Conservation (phyloP, 371 early-diverging fungal species). For the Mortierella sp. region DNA sequence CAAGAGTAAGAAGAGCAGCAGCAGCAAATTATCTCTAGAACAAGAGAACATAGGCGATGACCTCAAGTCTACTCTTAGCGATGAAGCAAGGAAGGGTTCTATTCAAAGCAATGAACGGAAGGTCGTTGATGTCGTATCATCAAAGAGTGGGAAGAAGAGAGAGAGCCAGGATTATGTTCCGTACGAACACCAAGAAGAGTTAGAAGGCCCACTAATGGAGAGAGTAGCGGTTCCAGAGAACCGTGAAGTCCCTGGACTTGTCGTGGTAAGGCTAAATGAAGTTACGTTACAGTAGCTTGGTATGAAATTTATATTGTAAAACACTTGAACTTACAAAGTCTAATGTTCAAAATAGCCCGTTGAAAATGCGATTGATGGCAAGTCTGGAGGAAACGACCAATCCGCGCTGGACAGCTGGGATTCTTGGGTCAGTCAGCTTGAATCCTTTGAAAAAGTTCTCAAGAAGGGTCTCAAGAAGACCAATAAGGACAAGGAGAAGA, state of each 20-base stretch:
- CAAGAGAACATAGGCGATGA: slow-evolving; percentile 18
- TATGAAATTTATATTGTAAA: neutral
- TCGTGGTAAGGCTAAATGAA: slow-evolving; percentile 35
- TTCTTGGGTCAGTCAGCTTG: slow-evolving; percentile 54
- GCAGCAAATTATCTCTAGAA: slow-evolving; percentile 18
- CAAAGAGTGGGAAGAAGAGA: slow-evolving; percentile 22
- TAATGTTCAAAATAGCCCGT: slow-evolving; percentile 28
- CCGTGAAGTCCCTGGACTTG: slow-evolving; percentile 42
- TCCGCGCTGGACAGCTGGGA: slow-evolving; percentile 45
- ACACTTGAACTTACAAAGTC: neutral
- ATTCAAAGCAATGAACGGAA: slow-evolving; percentile 17
- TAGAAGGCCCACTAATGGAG: slow-evolving; percentile 53
- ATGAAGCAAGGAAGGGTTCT: slow-evolving; percentile 29
- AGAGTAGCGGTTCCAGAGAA: slow-evolving; percentile 38
- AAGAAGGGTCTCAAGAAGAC: slow-evolving; percentile 48
- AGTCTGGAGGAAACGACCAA: slow-evolving; percentile 9
- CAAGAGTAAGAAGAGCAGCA: slow-evolving; percentile 36
- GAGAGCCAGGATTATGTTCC: slow-evolving; percentile 47
- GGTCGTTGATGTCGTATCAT: neutral
- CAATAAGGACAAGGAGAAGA: slow-evolving; percentile 21
- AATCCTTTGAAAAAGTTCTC: slow-evolving; percentile 49
- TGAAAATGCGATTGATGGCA: slow-evolving; percentile 17
- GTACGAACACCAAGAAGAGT: slow-evolving; percentile 54
- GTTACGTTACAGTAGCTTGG: neutral
- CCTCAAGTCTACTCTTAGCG: slow-evolving; percentile 16